Conservation (phyloP, 768 basidiomycete genomes). For the Mrakia frigida region DNA sequence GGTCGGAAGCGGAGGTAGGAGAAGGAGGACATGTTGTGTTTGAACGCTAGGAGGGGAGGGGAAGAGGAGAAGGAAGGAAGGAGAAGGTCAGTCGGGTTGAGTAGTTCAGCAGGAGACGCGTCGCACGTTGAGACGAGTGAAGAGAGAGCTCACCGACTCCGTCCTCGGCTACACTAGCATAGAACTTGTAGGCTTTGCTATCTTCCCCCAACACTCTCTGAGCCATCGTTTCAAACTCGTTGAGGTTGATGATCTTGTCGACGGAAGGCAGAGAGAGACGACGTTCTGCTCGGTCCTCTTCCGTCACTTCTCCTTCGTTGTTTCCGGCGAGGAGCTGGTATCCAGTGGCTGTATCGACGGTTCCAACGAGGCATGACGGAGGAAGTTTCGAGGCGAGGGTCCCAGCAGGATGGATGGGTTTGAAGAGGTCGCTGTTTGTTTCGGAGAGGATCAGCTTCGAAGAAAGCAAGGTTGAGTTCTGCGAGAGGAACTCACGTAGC, state of each 20-base stretch:
- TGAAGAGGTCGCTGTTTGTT: conserved; percentile 13
- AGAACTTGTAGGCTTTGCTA: background rate
- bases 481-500: background rate
- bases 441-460: background rate
- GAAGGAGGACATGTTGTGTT: conserved; percentile 20
- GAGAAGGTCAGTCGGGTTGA: background rate
- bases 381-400: conserved; percentile 11
- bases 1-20: conserved; percentile 21
- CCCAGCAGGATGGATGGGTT: conserved; percentile 30
- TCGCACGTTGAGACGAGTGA: conserved; percentile 2
- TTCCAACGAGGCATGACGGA: conserved; percentile 4
- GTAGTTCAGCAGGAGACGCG: background rate
- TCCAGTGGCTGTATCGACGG: conserved; percentile 7
- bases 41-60: background rate
- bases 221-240: conserved; percentile 28
- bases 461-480: background rate
- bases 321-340: background rate
- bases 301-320: background rate
- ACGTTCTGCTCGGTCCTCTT: conserved; percentile 4
- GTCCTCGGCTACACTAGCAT: conserved; percentile 15
- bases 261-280: conserved; percentile 7
- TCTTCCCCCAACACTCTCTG: conserved; percentile 6
- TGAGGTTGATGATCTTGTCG: conserved; percentile 23
- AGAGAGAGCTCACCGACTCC: background rate
- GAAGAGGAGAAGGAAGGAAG: background rate